Percentiles rank a stretch among this genome's conserved stretches.
These are phyloP conservation scores for Closterium sp. DNA, from an alignment of 139 green algal species.

Conservation along the genomic window DNA sequence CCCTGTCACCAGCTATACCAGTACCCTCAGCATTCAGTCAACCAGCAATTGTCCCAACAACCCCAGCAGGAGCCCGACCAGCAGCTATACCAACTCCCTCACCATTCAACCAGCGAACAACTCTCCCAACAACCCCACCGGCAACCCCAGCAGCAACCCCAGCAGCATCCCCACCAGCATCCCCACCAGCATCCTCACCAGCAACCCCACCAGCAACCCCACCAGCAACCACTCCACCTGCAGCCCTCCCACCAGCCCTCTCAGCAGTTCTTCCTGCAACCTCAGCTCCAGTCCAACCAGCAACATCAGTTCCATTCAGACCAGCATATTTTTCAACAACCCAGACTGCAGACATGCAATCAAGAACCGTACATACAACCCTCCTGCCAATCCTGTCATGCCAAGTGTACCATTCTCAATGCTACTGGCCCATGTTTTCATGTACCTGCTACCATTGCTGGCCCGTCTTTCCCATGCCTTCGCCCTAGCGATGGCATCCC, in stretches of 20 bases:
- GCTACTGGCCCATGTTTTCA: not conserved
- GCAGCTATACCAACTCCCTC: not conserved
- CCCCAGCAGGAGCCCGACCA: too few relatives aligned
- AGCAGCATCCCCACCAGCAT: too few relatives aligned
- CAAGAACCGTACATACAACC: not conserved
- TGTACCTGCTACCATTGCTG: not conserved
- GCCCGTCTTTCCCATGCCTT: not conserved
- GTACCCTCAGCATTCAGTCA: not conserved
- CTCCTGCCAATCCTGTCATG: not conserved
- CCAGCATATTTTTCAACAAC: too few relatives aligned
- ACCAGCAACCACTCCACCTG: too few relatives aligned
- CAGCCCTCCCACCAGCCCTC: too few relatives aligned
- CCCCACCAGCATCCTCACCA: too few relatives aligned
- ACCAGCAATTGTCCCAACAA: not conserved
- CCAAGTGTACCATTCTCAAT: not conserved
- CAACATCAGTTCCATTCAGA: not conserved
- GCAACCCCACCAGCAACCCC: not conserved
- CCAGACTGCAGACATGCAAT: not conserved
- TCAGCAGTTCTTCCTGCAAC: not conserved
- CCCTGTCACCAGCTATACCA: not conserved
- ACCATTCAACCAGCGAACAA: not conserved
- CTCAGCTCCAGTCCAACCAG: not conserved
- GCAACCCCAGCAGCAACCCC: not conserved
- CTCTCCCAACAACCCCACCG: not conserved
- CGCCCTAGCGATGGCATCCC: not conserved